These are phyloP conservation scores for Papiliotrema terrestris DNA, from an alignment of 1,284 basidiomycete species.

Conservation along the genomic window DNA sequence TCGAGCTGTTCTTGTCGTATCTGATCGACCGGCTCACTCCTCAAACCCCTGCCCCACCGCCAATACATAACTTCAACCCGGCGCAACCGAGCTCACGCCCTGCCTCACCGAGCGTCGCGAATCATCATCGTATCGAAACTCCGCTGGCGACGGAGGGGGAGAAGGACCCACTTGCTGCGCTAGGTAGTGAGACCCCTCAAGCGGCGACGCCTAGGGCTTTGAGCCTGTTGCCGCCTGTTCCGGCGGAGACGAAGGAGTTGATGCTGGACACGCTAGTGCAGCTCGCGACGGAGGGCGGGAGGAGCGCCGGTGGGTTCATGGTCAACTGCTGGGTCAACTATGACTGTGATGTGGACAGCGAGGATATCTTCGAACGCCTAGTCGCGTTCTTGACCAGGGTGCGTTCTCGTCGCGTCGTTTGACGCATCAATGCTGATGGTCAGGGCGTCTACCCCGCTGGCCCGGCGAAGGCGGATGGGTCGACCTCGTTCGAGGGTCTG, in stretches of 20 bases:
- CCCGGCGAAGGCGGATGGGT: conserved; percentile 34
- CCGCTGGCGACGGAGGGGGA: conserved; percentile 2
- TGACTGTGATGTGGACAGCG: conserved; percentile 94
- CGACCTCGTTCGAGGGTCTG: conserved; percentile 54
- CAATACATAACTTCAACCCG: conserved; percentile 18
- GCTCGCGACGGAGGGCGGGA: conserved; percentile 57
- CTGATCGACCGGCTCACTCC: conserved; percentile 83
- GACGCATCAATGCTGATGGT: not conserved
- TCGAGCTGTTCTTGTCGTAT: conserved; percentile 91
- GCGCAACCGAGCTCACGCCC: conserved; percentile 49
- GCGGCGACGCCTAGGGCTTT: conserved; percentile 35
- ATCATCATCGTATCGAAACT: not conserved
- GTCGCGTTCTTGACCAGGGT: conserved; percentile 82
- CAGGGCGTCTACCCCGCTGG: conserved; percentile 70
- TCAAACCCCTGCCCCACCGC: conserved; percentile 47
- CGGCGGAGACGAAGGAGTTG: conserved; percentile 82
- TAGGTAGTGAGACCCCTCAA: conserved; percentile 9
- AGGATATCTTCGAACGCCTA: conserved; percentile 91
- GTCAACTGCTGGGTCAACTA: conserved; percentile 95
- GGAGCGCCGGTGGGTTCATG: conserved; percentile 63
- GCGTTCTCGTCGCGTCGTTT: conserved; percentile 2
- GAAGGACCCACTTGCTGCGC: conserved; percentile 1
- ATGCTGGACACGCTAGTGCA: conserved; percentile 84
- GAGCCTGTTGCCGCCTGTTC: conserved; percentile 58
- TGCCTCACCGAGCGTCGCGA: conserved; percentile 52